phyloP scores from a whole-genome alignment of 768 basidiomycete species.

The Leccinellum luteum region DNA sequence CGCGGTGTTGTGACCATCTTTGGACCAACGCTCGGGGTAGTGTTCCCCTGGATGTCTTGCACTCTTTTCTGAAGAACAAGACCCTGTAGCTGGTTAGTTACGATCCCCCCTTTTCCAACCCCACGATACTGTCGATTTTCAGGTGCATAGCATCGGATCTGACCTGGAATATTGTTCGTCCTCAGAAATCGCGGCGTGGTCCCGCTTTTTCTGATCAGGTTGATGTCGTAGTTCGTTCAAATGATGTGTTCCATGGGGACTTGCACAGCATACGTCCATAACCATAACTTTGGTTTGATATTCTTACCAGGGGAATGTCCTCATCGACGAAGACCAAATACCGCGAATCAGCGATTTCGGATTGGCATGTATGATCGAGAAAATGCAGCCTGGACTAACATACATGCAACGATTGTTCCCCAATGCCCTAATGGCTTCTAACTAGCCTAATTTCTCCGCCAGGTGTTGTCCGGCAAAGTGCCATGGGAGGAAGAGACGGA shows the following conservation, averaged over 20 bases:
- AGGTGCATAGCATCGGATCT: not conserved
- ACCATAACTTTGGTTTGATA: not conserved
- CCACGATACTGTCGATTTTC: not conserved
- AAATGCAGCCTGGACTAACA: not conserved
- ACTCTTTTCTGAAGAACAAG: too few relatives aligned
- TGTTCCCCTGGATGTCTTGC: too few relatives aligned
- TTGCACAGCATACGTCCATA: not conserved
- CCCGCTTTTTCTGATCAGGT: not conserved
- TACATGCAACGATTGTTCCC: not conserved
- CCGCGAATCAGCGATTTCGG: constrained; percentile 1
- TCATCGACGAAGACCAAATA: not conserved
- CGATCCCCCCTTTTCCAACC: too few relatives aligned
- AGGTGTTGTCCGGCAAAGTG: constrained; percentile 5
- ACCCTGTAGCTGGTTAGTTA: too few relatives aligned
- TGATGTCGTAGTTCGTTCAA: not conserved
- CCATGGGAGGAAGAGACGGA: constrained; percentile 4
- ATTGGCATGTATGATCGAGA: not conserved
- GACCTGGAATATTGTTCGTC: not conserved
- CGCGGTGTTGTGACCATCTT: too few relatives aligned
- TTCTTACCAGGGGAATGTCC: not conserved
- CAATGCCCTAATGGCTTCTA: not conserved
- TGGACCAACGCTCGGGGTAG: too few relatives aligned
- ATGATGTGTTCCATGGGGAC: not conserved
- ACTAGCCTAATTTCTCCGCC: not conserved
- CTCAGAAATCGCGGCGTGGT: not conserved